Evolutionary conservation across 345 rosid genomes (phyloP).

Genomic region (Camelina laxa): DNA sequence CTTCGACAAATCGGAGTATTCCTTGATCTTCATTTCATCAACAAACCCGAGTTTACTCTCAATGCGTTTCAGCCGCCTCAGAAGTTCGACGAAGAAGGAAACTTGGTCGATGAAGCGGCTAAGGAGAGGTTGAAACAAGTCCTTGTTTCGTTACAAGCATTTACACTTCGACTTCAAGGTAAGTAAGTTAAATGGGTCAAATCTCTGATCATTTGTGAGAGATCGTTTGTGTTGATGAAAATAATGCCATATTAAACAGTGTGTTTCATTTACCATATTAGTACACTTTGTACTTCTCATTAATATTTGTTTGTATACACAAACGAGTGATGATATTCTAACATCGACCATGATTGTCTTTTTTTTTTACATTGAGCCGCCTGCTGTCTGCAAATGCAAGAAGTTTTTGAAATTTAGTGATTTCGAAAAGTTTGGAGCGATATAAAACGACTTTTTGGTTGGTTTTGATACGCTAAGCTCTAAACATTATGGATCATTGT

Average conservation of each 20-base stretch:
- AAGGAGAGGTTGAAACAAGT: constrained; percentile 59
- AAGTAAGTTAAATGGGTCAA: constrained; percentile 29
- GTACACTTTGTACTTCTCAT: neutral
- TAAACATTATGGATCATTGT: no score
- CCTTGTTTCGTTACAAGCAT: constrained; percentile 62
- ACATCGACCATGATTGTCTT: no score
- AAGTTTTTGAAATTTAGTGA: no score
- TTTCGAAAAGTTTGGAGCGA: no score
- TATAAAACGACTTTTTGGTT: no score
- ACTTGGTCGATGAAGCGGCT: constrained; percentile 59
- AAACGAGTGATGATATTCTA: neutral
- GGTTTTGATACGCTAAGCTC: no score
- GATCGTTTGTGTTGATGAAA: constrained; percentile 12
- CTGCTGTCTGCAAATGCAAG: no score
- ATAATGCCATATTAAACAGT: constrained; percentile 23
- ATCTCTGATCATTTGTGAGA: constrained; percentile 7
- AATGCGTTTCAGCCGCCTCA: constrained; percentile 76
- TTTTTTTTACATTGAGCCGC: no score
- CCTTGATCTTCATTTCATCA: constrained; percentile 88
- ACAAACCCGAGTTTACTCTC: constrained; percentile 78
- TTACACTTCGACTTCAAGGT: constrained; percentile 61
- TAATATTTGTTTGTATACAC: neutral
- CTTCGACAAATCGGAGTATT: constrained; percentile 84
- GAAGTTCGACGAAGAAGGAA: constrained; percentile 74
- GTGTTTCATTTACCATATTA: neutral